These are phyloP conservation scores for Limnanthes douglasii DNA, from an alignment of 345 rosid genomes.

Conservation along the genomic window DNA sequence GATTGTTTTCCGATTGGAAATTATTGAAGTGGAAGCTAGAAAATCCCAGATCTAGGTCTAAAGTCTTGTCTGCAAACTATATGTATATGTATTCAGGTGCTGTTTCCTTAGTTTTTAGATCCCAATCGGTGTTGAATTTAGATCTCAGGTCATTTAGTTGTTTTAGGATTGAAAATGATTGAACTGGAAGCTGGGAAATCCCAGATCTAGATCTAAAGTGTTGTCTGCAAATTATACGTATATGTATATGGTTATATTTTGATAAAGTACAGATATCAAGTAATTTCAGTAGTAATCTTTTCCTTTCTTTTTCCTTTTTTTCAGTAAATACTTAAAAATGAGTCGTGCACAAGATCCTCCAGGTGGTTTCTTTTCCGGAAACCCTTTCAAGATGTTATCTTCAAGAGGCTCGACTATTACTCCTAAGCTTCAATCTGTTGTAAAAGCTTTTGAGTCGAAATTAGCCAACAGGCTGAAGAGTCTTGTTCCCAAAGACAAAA, in stretches of 20 bases:
- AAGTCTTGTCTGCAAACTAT: neutral
- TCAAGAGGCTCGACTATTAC: constrained; percentile 66
- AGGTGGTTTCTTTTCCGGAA: constrained; percentile 66
- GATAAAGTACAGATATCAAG: no score
- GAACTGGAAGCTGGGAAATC: no score
- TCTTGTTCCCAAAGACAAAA: constrained; percentile 44
- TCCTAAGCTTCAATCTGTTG: constrained; percentile 25
- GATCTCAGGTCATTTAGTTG: no score
- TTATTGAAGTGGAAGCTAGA: neutral
- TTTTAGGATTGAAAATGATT: neutral
- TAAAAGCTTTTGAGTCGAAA: constrained; percentile 45
- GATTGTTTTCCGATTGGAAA: neutral
- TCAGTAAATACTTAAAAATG: constrained; percentile 39
- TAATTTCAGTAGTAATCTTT: no score
- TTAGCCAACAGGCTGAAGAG: constrained; percentile 47
- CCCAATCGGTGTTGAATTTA: no score
- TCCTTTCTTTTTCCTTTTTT: neutral
- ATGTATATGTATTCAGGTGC: neutral
- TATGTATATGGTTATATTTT: neutral
- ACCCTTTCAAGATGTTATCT: constrained; percentile 66
- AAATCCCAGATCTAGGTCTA: neutral
- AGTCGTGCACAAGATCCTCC: constrained; percentile 70
- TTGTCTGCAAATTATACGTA: neutral
- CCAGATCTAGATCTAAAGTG: neutral
- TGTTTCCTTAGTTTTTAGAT: neutral